phyloP scores from a whole-genome alignment of 2,329 filamentous ascomycete genomes.

The Cercospora sesami region DNA sequence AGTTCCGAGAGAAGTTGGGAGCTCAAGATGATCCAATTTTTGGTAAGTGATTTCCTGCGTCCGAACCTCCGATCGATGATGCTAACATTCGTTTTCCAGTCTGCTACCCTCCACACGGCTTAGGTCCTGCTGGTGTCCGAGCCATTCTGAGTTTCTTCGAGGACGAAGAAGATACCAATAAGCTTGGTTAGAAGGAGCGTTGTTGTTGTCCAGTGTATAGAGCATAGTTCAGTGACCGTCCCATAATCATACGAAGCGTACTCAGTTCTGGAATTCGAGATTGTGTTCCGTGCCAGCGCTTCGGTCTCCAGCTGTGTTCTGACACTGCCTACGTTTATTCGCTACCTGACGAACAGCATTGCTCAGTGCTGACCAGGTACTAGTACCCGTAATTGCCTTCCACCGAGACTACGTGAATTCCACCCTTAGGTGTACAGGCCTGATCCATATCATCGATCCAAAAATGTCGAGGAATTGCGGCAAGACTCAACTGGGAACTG shows the following conservation, averaged over 20 bases:
- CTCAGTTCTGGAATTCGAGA: neutral
- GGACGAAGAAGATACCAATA: slow-evolving; percentile 53
- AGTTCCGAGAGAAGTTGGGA: slow-evolving; percentile 89
- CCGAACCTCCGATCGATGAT: neutral
- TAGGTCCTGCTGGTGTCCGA: slow-evolving; percentile 77
- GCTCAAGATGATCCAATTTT: slow-evolving; percentile 80
- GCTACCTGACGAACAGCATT: neutral
- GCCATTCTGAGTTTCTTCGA: slow-evolving; percentile 92
- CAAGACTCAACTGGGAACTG: neutral
- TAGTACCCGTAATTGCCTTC: neutral
- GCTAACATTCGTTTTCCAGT: slow-evolving; percentile 48
- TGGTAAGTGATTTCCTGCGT: slow-evolving; percentile 32
- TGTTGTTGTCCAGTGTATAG: neutral
- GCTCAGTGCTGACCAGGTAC: neutral
- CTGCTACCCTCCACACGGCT: slow-evolving; percentile 81
- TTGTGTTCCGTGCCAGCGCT: neutral
- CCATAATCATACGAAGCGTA: neutral
- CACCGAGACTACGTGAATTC: neutral
- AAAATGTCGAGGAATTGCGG: neutral
- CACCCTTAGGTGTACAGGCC: neutral
- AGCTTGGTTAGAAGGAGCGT: slow-evolving; percentile 21
- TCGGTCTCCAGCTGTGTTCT: neutral
- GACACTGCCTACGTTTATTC: neutral
- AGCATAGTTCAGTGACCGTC: neutral
- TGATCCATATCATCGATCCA: neutral